These are phyloP conservation scores for Fraxinus pennsylvanica DNA, from an alignment of 257 asterid species.

Conservation along the genomic window DNA sequence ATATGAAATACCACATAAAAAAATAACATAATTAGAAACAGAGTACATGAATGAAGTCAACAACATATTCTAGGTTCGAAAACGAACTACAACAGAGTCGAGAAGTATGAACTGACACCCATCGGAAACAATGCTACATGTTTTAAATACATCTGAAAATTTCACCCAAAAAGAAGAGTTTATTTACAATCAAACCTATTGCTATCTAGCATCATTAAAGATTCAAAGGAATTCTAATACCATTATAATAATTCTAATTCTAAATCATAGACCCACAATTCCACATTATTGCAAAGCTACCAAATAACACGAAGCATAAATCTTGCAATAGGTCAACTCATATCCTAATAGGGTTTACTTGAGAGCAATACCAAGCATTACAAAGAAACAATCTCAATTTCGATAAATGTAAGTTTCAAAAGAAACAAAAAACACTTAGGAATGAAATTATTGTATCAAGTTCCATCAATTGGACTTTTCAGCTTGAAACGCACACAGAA, in stretches of 20 bases:
- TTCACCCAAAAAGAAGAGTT: not conserved
- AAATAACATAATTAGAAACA: not conserved
- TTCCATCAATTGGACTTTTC: not conserved
- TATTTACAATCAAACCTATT: no score
- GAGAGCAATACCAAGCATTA: not conserved
- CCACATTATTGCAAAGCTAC: not conserved
- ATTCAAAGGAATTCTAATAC: not conserved
- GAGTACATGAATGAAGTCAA: slow-evolving; percentile 5
- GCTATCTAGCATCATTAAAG: not conserved
- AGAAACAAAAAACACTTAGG: not conserved
- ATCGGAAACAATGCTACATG: not conserved
- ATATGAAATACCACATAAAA: not conserved
- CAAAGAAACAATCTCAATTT: not conserved
- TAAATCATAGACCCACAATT: not conserved
- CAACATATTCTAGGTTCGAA: slow-evolving; percentile 1
- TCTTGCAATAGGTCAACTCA: not conserved
- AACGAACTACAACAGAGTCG: not conserved
- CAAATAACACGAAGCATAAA: not conserved
- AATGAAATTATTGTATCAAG: not conserved
- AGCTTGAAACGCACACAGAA: not conserved
- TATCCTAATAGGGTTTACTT: not conserved
- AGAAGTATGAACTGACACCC: not conserved
- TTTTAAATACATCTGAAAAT: not conserved
- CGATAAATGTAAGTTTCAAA: not conserved
- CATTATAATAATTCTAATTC: not conserved